Base-by-base conservation (phyloP, 176 grass and related monocot species). In the Microstegium vimineum region DNA sequence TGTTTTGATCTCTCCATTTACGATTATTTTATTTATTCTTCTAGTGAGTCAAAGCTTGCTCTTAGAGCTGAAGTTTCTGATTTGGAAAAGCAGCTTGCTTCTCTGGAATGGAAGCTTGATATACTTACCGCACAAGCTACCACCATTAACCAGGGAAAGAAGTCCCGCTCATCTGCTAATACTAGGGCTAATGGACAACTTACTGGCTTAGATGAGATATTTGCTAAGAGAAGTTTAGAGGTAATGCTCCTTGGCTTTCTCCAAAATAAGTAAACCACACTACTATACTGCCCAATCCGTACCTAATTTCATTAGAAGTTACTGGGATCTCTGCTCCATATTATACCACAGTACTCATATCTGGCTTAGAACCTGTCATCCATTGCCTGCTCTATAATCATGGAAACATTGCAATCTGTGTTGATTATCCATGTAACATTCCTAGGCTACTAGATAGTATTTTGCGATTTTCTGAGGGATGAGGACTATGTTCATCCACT, bases 21-120 rank as follows among this genome's bases (percentile, higher is more conserved):
- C n/a, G 56, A 83, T 20, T 12, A 56, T 83, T 77, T 45, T 75
- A 4, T 69, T 46, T 57, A 62, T 75, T 62, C 17, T 80, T 74
- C 47, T 77, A 98, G 95, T 40, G 86, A 94, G 73, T 91, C 95
- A 81, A 98, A 94, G 80, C 77, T 89, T 78, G 82, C 90, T 75
- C 88, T 90, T 78, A 94, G 91, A 84, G 88, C 69, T 32, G 95
- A 98, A 83, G 90, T 87, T 84, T 51, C 84, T 85, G 71, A 94
- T 81, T 94, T 98, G 86, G 88, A 98, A 84, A 98, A 82, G 79
- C 87, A 94, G 85, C 86, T 98, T 38, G 84, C 91, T 87, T 81
- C 90, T 25, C 82, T 94, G 74, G 90, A 94, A 75, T 83, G 84
- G 79, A 87, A 91, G 79, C 88, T 90, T 79, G 92, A 94, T 90